These are phyloP conservation scores for Tephrocybe sp. DNA, from an alignment of 768 basidiomycete genomes.

Conservation along the genomic window DNA sequence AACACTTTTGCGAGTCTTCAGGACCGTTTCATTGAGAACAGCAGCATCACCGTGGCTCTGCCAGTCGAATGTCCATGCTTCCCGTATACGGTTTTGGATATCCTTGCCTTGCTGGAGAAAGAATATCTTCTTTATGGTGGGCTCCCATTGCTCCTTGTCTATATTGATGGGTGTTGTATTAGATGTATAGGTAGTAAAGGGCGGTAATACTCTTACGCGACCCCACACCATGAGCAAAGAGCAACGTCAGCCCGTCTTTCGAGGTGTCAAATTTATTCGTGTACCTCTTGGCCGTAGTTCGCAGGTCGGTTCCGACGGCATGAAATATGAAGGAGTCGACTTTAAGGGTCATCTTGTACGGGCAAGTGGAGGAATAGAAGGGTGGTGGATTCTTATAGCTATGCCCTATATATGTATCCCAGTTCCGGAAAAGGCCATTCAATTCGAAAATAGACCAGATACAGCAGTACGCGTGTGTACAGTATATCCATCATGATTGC, in stretches of 20 bases:
- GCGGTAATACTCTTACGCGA: conserved; percentile 12
- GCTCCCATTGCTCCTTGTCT: conserved; percentile 42
- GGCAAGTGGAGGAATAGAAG: not conserved
- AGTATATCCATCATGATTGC: not conserved
- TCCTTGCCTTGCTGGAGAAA: conserved; percentile 18
- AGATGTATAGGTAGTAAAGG: not conserved
- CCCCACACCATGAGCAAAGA: conserved; percentile 16
- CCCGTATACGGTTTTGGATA: conserved; percentile 27
- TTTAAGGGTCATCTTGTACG: conserved; percentile 1
- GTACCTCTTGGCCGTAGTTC: conserved; percentile 15
- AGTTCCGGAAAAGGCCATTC: conserved; percentile 2
- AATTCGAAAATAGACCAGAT: conserved; percentile 2
- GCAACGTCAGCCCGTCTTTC: conserved; percentile 13
- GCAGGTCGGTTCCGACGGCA: conserved; percentile 8
- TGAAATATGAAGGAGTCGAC: conserved; percentile 7
- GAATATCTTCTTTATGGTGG: conserved; percentile 29
- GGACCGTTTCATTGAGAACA: conserved; percentile 26
- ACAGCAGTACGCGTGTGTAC: not conserved
- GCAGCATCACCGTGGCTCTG: conserved; percentile 38
- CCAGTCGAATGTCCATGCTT: conserved; percentile 41
- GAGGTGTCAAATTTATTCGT: conserved; percentile 5
- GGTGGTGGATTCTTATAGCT: not conserved
- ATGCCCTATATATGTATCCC: conserved; percentile 1
- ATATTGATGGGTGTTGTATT: not conserved
- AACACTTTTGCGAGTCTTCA: conserved; percentile 20